Base-by-base conservation (phyloP, 1,284 basidiomycete genomes). In the Moesziomyces parantarcticus region DNA sequence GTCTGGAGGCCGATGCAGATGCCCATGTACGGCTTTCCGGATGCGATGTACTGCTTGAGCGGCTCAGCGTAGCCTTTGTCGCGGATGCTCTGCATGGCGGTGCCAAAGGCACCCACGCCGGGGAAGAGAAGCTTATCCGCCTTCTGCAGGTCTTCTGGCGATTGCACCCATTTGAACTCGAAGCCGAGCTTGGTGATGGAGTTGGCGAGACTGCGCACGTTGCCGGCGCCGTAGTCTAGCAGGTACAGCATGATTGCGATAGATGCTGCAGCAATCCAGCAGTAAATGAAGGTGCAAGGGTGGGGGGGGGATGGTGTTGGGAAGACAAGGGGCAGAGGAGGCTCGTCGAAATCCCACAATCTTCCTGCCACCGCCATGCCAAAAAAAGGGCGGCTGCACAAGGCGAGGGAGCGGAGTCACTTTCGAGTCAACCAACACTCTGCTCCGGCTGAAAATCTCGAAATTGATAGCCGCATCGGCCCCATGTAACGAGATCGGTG, bases 41-140 rank as follows among this genome's bases (percentile, higher is more conserved):
- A 93, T 21, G 86, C 86, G 76, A 99, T 91, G 85, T 98, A 99
- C 54, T 88, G 85, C 64, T 88, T 89, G 53, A 99, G 87, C 36
- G 93, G 94, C 75, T 92, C 89, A 34, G 91, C 87, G 61, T 95
- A 89, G 36, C 92, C 93, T 72, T 90, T 90, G 18, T 87, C 83
- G 43, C 87, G 85, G 48, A 99, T 89, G 58, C 92, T 90, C 52
- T 88, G 87, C 78, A 97, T 90, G 10, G 96, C 97, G 43, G 91
- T 90, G 56, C 91, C 91, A 83, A 98, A 99, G 8, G 94, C 89
- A 25, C 97, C 97, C 44, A 99, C 97, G n/a, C 97, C 97, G 50
- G 97, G 97, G 84, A 99, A 99, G 78, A 99, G 88, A 80, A 99
- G 90, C 85, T 90, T 92, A 58, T 94, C 91, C 51, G 94, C 94